A percentile compares a stretch with the other conserved stretches of the same genome.
These are phyloP conservation scores for Pinus taeda DNA, from an alignment of 75 land plant species.

Conservation along the genomic window DNA sequence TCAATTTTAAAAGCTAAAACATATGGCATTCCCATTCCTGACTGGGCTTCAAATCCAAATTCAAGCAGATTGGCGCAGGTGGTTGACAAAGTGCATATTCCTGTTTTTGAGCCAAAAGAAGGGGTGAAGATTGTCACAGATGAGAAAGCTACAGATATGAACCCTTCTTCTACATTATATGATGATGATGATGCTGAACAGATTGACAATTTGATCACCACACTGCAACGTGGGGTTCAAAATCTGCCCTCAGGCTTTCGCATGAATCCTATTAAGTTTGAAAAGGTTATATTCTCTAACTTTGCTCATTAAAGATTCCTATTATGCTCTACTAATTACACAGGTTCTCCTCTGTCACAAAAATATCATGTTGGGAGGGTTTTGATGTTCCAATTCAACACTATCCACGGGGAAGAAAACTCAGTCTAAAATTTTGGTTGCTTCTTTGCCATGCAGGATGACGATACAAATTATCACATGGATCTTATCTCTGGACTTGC, in stretches of 20 bases:
- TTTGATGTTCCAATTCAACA: too few relatives aligned
- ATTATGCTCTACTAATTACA: background rate
- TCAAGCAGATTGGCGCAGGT: constrained; percentile 50
- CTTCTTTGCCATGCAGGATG: constrained; percentile 46
- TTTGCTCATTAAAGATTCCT: background rate
- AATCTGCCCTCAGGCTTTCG: constrained; percentile 57
- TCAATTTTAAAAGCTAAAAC: constrained; percentile 77
- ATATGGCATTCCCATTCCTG: constrained; percentile 76
- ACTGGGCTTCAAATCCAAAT: constrained; percentile 49
- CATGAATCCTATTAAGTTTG: constrained; percentile 70
- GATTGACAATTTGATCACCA: constrained; percentile 53
- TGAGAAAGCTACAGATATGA: constrained; percentile 74
- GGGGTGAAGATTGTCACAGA: constrained; percentile 89
- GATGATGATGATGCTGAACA: constrained; percentile 59
- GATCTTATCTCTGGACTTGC: constrained; percentile 84
- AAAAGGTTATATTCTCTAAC: constrained; percentile 52
- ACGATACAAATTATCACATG: constrained; percentile 89
- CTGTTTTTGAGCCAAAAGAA: constrained; percentile 70
- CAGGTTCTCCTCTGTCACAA: too few relatives aligned
- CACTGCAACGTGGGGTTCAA: constrained; percentile 49
- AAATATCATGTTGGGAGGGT: too few relatives aligned
- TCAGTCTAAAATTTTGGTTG: too few relatives aligned
- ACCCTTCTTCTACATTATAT: constrained; percentile 26
- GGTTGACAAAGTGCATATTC: constrained; percentile 55
- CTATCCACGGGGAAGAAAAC: too few relatives aligned